phyloP scores from a whole-genome alignment of 225 moss, liverwort and hornwort species.

The Thuidium tamariscinum region DNA sequence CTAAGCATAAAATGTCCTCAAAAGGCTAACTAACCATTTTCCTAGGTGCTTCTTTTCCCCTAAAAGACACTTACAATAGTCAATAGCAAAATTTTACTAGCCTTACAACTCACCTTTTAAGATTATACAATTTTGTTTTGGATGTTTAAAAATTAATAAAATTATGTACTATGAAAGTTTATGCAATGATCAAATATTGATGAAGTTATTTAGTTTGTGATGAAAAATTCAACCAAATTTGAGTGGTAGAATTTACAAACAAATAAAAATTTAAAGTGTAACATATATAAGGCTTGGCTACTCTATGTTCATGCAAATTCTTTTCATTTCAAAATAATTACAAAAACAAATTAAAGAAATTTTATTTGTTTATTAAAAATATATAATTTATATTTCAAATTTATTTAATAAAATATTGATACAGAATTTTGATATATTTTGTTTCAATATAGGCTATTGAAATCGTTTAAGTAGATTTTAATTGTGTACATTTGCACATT shows the following conservation, averaged over 20 bases:
- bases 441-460: not conserved
- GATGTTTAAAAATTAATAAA: not conserved
- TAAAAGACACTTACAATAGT: not conserved
- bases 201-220: not conserved
- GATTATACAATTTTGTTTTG: not conserved
- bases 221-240: not conserved
- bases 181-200: not conserved
- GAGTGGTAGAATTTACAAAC: not conserved
- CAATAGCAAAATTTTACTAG: not conserved
- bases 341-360: not conserved
- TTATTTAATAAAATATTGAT: not conserved
- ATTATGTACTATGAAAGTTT: not conserved
- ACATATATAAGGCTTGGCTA: not conserved
- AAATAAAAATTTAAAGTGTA: not conserved
- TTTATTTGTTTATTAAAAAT: not conserved
- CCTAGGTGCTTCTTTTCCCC: not conserved
- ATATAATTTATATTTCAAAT: not conserved
- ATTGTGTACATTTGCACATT: not conserved
- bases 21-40: not conserved
- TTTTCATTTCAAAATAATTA: not conserved
- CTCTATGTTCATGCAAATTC: not conserved
- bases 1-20: too few relatives aligned
- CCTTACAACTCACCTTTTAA: too few relatives aligned
- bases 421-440: not conserved
- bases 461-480: not conserved